These are phyloP conservation scores for Euphorbia pulcherrima DNA, from an alignment of 345 rosid genomes.

Conservation along the genomic window DNA sequence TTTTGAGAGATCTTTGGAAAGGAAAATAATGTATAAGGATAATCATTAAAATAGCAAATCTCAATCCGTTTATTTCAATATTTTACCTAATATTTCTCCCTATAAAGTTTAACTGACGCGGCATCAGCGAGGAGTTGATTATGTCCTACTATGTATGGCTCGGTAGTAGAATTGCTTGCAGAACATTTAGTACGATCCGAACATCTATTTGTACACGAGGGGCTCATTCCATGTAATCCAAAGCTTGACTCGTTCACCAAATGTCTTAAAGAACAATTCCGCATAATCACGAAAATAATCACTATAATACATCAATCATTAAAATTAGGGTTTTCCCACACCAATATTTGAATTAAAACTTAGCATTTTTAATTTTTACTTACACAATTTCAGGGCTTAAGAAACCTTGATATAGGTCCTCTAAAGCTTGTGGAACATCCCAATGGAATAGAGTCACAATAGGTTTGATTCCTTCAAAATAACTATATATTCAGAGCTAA, in stretches of 20 bases:
- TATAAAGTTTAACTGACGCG: neutral
- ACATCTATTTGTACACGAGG: slow-evolving; percentile 12
- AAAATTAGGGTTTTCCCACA: neutral
- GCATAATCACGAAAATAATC: slow-evolving; percentile 12
- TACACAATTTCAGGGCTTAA: neutral
- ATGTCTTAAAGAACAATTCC: slow-evolving; percentile 7
- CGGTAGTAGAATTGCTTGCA: slow-evolving; percentile 11
- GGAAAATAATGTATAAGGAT: neutral
- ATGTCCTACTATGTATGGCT: slow-evolving; percentile 12
- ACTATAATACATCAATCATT: neutral
- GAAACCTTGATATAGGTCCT: neutral
- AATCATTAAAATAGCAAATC: no score
- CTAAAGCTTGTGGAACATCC: slow-evolving; percentile 1
- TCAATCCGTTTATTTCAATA: neutral
- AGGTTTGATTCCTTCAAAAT: slow-evolving; percentile 3
- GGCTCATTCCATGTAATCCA: slow-evolving; percentile 13
- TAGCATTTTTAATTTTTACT: neutral
- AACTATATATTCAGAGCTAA: neutral
- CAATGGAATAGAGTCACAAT: slow-evolving; percentile 4
- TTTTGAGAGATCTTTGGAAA: neutral
- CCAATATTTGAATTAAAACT: no score
- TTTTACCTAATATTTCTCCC: neutral
- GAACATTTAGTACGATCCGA: neutral
- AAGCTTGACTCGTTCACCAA: slow-evolving; percentile 6
- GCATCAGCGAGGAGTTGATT: slow-evolving; percentile 5